Evolutionary conservation across 1,284 basidiomycete genomes (phyloP), one percentile per base, ranked within the genome.

Genomic region (Ustilago nuda): DNA sequence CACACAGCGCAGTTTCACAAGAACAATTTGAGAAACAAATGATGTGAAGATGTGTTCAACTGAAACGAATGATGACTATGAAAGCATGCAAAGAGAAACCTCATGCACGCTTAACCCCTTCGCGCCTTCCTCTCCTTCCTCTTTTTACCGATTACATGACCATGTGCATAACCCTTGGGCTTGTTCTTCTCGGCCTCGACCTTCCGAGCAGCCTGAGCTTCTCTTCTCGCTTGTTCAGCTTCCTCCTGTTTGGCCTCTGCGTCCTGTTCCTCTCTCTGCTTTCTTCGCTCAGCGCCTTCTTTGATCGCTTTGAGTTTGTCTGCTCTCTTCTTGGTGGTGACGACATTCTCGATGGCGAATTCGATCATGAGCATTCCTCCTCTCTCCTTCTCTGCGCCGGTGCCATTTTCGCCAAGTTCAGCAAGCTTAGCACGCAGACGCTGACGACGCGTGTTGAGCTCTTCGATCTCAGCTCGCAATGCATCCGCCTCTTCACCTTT

Each of bases 271-370:
- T 66, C 62, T 32, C 65, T 39, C 37, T 53, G 48, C 39, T 76
- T 74, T 15, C 72, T 59, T 8, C 71, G 53, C 36, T 75, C 71
- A 9, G 63, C 56, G 1, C 59, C 68, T 33, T 80, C 73, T 41
- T 78, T 77, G 30, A 72, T 63, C 8, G 80, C 78, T 43, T 78
- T 77, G 39, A 68, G 51, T 50, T 77, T 76, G 30, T 77, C 76
- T 1, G 76, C 69, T n/a, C 71, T 52, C 57, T 83, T 77, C 67
- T 84, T 84, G 45, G 81, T 82, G 0, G 80, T 76, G 33, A 78
- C 77, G 37, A 79, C 76, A 58, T 85, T 85, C 39, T 85, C 84
- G 43, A 85, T 82, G 6, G 81, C 78, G 54, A 85, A 85, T 54
- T 85, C 84, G 55, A 84, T 78, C 56, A 83, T 73, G 19, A 85